A percentile compares a stretch with the other conserved stretches of the same genome.
phyloP scores from a whole-genome alignment of 331 rosid genomes.

The Malus hybrid region DNA sequence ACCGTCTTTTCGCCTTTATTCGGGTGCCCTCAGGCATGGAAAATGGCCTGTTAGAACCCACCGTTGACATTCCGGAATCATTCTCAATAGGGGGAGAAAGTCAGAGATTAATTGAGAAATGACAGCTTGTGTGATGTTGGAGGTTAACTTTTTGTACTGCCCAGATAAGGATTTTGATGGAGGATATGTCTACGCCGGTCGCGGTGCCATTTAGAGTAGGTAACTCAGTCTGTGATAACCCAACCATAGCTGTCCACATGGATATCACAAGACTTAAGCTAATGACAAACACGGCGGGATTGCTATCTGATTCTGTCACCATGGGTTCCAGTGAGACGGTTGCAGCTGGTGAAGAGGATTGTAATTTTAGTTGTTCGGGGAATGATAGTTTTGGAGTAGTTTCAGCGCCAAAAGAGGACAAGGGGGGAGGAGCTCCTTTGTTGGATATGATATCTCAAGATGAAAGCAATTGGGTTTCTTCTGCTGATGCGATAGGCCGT shows the following conservation, averaged over 20 bases:
- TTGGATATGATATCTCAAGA: conserved; percentile 45
- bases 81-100: conserved; percentile 42
- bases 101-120: conserved; percentile 42
- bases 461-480: conserved; percentile 23
- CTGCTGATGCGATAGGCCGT: conserved; percentile 24
- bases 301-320: conserved; percentile 54
- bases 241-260: conserved; percentile 51
- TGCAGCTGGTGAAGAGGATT: conserved; percentile 42
- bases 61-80: conserved; percentile 30
- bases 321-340: conserved; percentile 34
- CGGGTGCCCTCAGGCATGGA: conserved; percentile 42
- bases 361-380: conserved; percentile 28
- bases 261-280: conserved; percentile 72
- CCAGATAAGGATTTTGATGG: conserved; percentile 67
- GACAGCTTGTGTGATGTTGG: conserved; percentile 45
- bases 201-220: conserved; percentile 70
- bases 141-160: conserved; percentile 40
- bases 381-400: conserved; percentile 32
- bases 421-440: conserved; percentile 21
- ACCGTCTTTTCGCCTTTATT: conserved; percentile 18
- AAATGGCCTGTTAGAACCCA: conserved; percentile 37
- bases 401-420: conserved; percentile 28
- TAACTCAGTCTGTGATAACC: conserved; percentile 72
- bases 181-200: conserved; percentile 65
- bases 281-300: conserved; percentile 52